Evolutionary conservation across 164 flowering plant species (phyloP).

Genomic region (Cinnamomum chago): DNA sequence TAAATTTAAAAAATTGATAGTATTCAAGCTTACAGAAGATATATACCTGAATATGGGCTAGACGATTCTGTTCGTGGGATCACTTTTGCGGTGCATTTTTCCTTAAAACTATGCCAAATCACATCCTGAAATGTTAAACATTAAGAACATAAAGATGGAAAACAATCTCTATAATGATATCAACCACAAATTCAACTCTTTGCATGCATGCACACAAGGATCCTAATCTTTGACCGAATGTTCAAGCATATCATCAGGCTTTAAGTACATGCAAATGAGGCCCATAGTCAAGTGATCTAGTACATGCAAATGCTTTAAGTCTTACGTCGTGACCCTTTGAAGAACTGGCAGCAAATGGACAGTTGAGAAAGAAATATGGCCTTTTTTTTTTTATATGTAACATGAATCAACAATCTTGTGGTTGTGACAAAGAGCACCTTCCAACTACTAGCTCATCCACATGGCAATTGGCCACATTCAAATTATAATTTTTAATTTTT

Average conservation of each 20-base stretch:
- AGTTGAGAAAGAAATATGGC: too few species aligned
- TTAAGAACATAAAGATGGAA: neutral
- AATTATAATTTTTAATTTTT: neutral
- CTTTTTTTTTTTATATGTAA: too few species aligned
- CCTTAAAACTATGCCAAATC: constrained; percentile 50
- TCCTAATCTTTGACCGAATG: neutral
- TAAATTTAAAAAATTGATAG: neutral
- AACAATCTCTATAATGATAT: neutral
- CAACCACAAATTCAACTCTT: neutral
- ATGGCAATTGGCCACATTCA: neutral
- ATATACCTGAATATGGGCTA: constrained; percentile 58
- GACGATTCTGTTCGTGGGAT: constrained; percentile 39
- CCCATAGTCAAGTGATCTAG: too few species aligned
- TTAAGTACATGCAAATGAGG: too few species aligned
- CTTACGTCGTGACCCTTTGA: too few species aligned
- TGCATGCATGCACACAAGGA: neutral
- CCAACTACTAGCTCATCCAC: too few species aligned
- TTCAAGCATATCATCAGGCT: too few species aligned
- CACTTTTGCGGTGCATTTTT: constrained; percentile 64
- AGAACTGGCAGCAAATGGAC: too few species aligned
- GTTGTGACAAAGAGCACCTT: too few species aligned
- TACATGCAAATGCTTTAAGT: too few species aligned
- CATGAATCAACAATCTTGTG: too few species aligned
- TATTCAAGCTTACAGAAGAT: neutral
- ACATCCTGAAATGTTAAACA: constrained; percentile 51